Evolutionary conservation across 2,329 filamentous ascomycete genomes (phyloP).

Genomic region (Saccharata proteae): DNA sequence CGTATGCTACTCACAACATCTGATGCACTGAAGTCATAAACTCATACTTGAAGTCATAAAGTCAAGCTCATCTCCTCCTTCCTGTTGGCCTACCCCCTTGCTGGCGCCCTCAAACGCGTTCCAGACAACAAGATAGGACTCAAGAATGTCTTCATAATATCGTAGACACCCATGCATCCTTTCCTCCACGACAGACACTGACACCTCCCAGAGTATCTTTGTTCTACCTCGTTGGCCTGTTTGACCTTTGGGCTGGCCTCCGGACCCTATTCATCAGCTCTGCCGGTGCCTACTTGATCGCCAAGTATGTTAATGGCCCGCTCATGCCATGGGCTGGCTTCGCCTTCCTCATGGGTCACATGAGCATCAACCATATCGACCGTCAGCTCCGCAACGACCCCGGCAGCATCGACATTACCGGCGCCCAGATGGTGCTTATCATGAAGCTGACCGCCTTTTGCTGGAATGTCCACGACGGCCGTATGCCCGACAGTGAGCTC

Average conservation of each 20-base stretch:
- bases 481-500: constrained; percentile 65
- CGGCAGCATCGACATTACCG: constrained; percentile 71
- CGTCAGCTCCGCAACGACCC: constrained; percentile 62
- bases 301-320: constrained; percentile 69
- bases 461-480: constrained; percentile 95
- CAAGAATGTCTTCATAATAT: constrained; percentile 82
- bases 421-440: constrained; percentile 92
- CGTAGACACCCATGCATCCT: constrained; percentile 34
- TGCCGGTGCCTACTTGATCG: constrained; percentile 68
- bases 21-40: background rate
- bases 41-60: constrained; percentile 28
- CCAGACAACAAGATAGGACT: constrained; percentile 71
- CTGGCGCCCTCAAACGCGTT: constrained; percentile 76
- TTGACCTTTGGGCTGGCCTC: constrained; percentile 80
- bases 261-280: constrained; percentile 70
- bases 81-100: constrained; percentile 82
- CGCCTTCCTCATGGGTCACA: constrained; percentile 86
- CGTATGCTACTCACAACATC: constrained; percentile 29
- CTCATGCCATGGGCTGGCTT: constrained; percentile 98
- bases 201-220: constrained; percentile 50
- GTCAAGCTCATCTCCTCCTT: constrained; percentile 91
- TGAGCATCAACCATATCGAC: constrained; percentile 79
- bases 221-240: constrained; percentile 89
- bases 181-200: constrained; percentile 2
- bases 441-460: constrained; percentile 97